Conservation (phyloP, 257 asterid species). For the Misopates orontium region DNA sequence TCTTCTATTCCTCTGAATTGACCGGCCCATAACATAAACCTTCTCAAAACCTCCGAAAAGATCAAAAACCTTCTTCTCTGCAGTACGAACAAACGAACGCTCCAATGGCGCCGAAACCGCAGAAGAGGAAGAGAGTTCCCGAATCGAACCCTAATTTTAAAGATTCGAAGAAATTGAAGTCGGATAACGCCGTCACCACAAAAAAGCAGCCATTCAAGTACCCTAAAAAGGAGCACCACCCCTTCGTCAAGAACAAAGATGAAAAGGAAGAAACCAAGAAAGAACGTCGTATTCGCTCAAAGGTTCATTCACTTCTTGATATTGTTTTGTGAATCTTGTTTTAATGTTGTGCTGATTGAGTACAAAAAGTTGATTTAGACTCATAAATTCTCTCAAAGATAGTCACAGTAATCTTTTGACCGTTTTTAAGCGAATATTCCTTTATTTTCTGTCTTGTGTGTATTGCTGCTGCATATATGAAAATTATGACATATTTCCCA, state of each 20-base stretch:
- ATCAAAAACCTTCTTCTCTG: neutral
- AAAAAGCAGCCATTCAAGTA: constrained; percentile 44
- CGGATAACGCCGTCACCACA: constrained; percentile 34
- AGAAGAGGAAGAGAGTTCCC: constrained; percentile 59
- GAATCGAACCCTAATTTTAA: constrained; percentile 37
- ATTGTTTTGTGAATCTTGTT: neutral
- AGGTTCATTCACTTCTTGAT: constrained; percentile 46
- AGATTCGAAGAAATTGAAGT: constrained; percentile 39
- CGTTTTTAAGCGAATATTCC: no score
- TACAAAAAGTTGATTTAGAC: no score
- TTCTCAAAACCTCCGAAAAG: constrained; percentile 16
- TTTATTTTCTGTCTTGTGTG: no score
- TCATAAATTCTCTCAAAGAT: no score
- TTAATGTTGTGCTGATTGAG: neutral
- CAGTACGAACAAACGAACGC: constrained; percentile 12
- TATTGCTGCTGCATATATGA: neutral
- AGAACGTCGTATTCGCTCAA: constrained; percentile 58
- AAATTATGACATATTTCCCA: neutral
- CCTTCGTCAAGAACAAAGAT: constrained; percentile 33
- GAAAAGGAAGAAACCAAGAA: constrained; percentile 47
- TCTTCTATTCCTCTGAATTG: neutral
- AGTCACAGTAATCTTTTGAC: no score
- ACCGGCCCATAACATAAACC: constrained; percentile 21
- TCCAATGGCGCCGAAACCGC: constrained; percentile 68
- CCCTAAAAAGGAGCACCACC: constrained; percentile 29